Base-by-base conservation (phyloP, 306 rosid genomes). In the Heteromeles arbutifolia region DNA sequence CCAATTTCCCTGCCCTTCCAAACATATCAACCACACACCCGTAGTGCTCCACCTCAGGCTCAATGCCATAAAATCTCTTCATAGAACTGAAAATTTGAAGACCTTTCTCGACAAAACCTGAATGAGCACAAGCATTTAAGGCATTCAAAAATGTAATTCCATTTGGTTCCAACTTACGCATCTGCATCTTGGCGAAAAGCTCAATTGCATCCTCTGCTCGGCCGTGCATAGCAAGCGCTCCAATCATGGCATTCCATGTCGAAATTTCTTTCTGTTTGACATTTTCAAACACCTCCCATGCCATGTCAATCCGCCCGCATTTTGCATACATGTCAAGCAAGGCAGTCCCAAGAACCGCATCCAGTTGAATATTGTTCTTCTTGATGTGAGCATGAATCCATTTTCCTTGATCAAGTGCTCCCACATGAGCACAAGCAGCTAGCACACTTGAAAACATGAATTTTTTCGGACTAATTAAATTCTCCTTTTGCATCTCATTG, bases 201-300 rank as follows among this genome's bases (percentile, higher is more conserved):
- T 78, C 75, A 48, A 89, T 62, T 44, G 86, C 90, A 53, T 89
- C 88, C 59, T 82, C 85, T 58, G 88, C 89, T 77, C 83, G 75
- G 24, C 94, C 90, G 28, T 89, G 87, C 64, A 80, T 77, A 59
- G 89, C 87, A 45, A 89, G 87, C 52, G 86, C 90, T 25, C 87
- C 82, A 41, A 89, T 89, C 91, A 87, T 89, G 52, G 94, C 90
- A 87, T 89, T 89, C 91, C 91, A 87, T 53, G 90, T 85, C 15
- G 77, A 85, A 37, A 84, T 79, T 72, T 89, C 85, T 75, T 72
- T 89, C 54, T 56, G 80, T 61, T 57, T 62, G 72, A 89, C 63
- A 7, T 78, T 83, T 74, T 85, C 87, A 53, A 89, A 89, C 59
- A 89, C 91, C 74, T 87, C 79, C 91, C 93, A 80, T 4, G 91